phyloP scores from a whole-genome alignment of 2,329 filamentous ascomycete genomes.

The Periglandula ipomoeae region DNA sequence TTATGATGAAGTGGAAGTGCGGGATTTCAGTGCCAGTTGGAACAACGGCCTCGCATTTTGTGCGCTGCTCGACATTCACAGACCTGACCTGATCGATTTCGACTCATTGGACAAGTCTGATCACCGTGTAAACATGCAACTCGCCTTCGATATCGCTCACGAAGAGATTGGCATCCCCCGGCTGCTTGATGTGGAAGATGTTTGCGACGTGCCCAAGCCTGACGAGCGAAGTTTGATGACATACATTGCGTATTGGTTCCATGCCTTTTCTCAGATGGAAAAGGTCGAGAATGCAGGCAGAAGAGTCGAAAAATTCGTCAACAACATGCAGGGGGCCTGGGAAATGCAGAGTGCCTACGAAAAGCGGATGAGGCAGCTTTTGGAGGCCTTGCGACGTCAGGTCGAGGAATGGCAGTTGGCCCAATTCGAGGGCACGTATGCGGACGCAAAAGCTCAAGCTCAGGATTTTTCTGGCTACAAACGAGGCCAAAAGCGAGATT shows the following conservation, averaged over 20 bases:
- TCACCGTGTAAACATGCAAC: conserved; percentile 93
- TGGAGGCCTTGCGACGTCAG: conserved; percentile 66
- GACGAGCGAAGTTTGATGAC: conserved; percentile 98
- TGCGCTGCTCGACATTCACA: conserved; percentile 90
- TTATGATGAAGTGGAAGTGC: conserved; percentile 92
- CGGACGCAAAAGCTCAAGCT: conserved; percentile 82
- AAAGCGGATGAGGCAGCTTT: conserved; percentile 74
- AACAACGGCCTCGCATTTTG: conserved; percentile 97
- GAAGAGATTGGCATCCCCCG: conserved; percentile 96
- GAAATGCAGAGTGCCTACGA: conserved; percentile 98
- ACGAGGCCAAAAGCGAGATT: conserved; percentile 78
- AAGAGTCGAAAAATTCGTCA: conserved; percentile 95
- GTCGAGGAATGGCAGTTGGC: conserved; percentile 68
- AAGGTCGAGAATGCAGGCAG: conserved; percentile 95
- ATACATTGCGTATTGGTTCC: conserved; percentile 99
- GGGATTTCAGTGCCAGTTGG: conserved; percentile 94
- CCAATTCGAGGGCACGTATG: conserved; percentile 83
- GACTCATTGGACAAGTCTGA: conserved; percentile 90
- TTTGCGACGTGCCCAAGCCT: conserved; percentile 90
- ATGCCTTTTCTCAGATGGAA: conserved; percentile 98
- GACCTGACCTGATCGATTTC: conserved; percentile 94
- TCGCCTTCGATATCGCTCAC: conserved; percentile 92
- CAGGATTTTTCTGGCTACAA: conserved; percentile 82
- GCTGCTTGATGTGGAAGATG: conserved; percentile 93
- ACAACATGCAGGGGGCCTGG: conserved; percentile 98